Evolutionary conservation across 495 filamentous ascomycete genomes (phyloP), one percentile per base, ranked within the genome.

Genomic region (Neurospora hispaniola): DNA sequence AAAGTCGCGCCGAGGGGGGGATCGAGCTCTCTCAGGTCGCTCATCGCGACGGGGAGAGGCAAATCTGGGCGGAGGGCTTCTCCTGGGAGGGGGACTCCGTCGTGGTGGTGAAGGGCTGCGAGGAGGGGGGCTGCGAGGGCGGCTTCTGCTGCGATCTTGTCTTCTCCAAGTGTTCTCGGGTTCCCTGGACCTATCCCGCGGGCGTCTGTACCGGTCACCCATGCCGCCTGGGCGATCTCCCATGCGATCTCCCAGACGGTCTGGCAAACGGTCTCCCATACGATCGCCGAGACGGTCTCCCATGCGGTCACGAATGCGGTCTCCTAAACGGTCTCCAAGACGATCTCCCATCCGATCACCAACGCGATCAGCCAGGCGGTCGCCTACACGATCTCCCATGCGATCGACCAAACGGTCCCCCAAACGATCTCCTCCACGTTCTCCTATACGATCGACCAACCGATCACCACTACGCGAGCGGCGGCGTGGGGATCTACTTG

Each of bases 21-120:
- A 79, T 40, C 79, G 69, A 8, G 75, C 54, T 12, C 78, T 74
- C 12, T 78, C 76, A 39, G 40, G 70, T 6, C 75, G 71, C 46
- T 80, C 80, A 66, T 81, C 80, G 78, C 84, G 74, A n/a, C 82
- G 82, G 5, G 84, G 84, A n/a, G 83, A 85, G 8, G 76, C 76
- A 69, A 80, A 84, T 16, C 80, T 79, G 27, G 78, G 81, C 20
- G 76, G 76, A 9, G 75, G 74, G 40, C 75, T 70, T 54, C 80
- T 81, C 40, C 81, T 73, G 38, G 78, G 76, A 20, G 78, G 76
- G 0, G 82, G 78, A 68, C 78, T 82, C 4, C 83, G 78, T 72
- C 82, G 77, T 9, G 80, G 82, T 18, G 54, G 54, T 35, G 54
- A 66, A 66, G 54, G 80, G 27, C 75, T 71, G 39, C 84, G 82